A percentile compares a stretch with the other conserved stretches of the same genome.
Evolutionary conservation across 2,329 filamentous ascomycete species (phyloP).

Genomic region (Hypoxylon sp.): DNA sequence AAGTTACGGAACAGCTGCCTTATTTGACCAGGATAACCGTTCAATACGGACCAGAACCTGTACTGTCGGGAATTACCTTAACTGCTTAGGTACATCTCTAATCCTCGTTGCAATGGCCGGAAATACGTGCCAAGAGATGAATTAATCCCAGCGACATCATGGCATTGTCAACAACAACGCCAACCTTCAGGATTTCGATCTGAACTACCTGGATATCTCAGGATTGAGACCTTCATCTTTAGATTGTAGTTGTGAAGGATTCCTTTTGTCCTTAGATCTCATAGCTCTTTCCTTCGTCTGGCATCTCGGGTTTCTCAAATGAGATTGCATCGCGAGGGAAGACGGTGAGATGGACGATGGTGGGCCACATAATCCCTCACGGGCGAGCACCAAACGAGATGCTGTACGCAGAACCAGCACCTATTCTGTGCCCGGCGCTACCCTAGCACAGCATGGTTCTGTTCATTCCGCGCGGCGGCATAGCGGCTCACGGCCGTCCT

Average conservation of each 20-base stretch:
- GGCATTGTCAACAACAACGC: neutral
- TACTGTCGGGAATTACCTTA: neutral
- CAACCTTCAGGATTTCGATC: conserved; percentile 1
- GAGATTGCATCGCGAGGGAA: conserved; percentile 4
- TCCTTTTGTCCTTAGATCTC: neutral
- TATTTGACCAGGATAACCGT: too few relatives aligned
- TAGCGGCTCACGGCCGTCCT: conserved; percentile 25
- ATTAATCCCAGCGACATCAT: conserved; percentile 13
- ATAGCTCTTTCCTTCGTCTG: neutral
- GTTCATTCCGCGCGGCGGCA: neutral
- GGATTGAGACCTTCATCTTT: conserved; percentile 3
- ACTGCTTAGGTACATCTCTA: too few relatives aligned
- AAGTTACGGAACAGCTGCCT: neutral
- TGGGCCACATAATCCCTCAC: conserved; percentile 15
- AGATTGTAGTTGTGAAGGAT: neutral
- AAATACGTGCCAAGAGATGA: conserved; percentile 39
- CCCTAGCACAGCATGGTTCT: conserved; percentile 13
- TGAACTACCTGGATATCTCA: neutral
- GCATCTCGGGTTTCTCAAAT: neutral
- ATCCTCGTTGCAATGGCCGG: conserved; percentile 9
- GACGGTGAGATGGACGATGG: conserved; percentile 17
- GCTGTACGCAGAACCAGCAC: neutral
- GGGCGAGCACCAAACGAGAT: conserved; percentile 13
- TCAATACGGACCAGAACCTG: too few relatives aligned
- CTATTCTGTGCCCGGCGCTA: conserved; percentile 3